Base-by-base conservation (phyloP, 2,329 filamentous ascomycete species). In the Triangularia verruculosa region DNA sequence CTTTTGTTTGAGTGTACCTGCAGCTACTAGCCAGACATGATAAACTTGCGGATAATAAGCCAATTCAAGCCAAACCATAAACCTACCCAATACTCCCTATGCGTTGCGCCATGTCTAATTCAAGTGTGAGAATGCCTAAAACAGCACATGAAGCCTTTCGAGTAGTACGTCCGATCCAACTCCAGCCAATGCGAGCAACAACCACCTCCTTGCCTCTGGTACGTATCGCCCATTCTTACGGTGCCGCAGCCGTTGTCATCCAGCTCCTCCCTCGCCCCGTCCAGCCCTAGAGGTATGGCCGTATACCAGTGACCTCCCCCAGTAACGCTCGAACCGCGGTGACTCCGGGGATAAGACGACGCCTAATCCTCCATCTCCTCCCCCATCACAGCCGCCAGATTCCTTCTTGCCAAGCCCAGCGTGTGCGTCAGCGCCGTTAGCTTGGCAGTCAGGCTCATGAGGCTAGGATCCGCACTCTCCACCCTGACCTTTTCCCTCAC, bases 401-500 rank as follows among this genome's bases (percentile, higher is more conserved):
- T 93, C 61, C 85, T 81, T 69, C 90, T 83, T 67, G 89, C 88
- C 66, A 91, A 80, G 63, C 82, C 80, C 20, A 97, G 82, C 66
- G 88, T 89, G 70, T 93, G 86, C 67, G 90, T 88, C 63, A 97
- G 78, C 4, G 91, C 92, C 28, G 84, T 86, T 69, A 97, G 79
- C 77, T 97, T 97, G 4, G 92, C 89, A 74, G 91, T 89, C 32
- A 95, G 82, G 34, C 91, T 89, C 74, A 97, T 88, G 68, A 97
- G 74, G 70, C 88, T 93, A 1, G 94, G 94, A 75, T 98, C 93
- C 61, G 93, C 91, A 71, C 87, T 94, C 76, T 97, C 93, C 1
- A 97, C 89, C 47, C 90, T 84, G 4, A 97, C 86, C 78, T 97
- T 97, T 75, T 97, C 94, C 69, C 89, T 87, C 54, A 98, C 94